phyloP scores from a whole-genome alignment of 352 stramenopile species.

The Phytopythium montanum region DNA sequence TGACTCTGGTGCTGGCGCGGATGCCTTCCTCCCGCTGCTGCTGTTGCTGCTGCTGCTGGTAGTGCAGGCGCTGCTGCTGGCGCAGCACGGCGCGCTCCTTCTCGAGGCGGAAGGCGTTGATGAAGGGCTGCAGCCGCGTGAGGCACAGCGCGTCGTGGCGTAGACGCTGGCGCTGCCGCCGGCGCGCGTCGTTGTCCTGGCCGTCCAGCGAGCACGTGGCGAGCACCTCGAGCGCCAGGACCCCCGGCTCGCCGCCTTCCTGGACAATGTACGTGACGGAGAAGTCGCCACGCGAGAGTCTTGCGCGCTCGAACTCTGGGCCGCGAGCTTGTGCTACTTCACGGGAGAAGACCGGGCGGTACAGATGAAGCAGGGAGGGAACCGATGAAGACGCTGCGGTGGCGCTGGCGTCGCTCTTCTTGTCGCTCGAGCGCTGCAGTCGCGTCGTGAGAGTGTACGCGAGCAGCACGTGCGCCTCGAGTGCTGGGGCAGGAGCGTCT shows the following conservation, averaged over 20 bases:
- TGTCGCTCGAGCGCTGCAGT: slow-evolving; percentile 54
- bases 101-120: slow-evolving; percentile 40
- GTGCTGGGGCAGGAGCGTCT: slow-evolving; percentile 9
- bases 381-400: slow-evolving; percentile 25
- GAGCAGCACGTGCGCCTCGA: slow-evolving; percentile 55
- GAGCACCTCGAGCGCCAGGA: slow-evolving; percentile 61
- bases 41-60: slow-evolving; percentile 5
- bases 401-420: slow-evolving; percentile 20
- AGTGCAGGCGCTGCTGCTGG: slow-evolving; percentile 8
- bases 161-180: slow-evolving; percentile 41
- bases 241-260: slow-evolving; percentile 22
- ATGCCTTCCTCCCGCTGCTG: slow-evolving; percentile 19
- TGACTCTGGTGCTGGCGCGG: slow-evolving; percentile 1
- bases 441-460: slow-evolving; percentile 58
- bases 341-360: slow-evolving; percentile 38
- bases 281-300: slow-evolving; percentile 40
- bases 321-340: slow-evolving; percentile 24
- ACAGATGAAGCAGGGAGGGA: slow-evolving; percentile 62
- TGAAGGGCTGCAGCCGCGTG: slow-evolving; percentile 49
- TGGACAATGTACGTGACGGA: slow-evolving; percentile 74
- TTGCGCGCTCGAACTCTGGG: slow-evolving; percentile 32
- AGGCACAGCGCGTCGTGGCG: slow-evolving; percentile 52
- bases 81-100: slow-evolving; percentile 11
- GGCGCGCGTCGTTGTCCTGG: slow-evolving; percentile 19
- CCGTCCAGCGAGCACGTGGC: slow-evolving; percentile 40